Percentiles rank a stretch among this genome's conserved stretches.
phyloP scores from a whole-genome alignment of 257 asterid genomes.

The Perilla frutescens region DNA sequence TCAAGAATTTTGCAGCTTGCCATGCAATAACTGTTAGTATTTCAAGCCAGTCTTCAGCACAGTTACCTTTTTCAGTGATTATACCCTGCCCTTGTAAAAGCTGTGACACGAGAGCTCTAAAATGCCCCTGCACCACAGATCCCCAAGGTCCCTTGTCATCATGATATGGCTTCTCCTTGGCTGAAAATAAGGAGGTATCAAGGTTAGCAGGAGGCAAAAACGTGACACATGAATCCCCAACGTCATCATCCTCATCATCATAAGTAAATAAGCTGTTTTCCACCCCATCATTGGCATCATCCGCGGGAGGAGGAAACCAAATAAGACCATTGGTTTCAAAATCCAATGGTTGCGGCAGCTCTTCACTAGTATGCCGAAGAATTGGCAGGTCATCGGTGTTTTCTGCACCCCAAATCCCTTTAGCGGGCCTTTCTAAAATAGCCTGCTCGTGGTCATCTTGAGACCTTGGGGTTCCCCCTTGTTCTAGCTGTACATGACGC shows the following conservation, averaged over 20 bases:
- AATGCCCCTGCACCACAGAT: constrained; percentile 78
- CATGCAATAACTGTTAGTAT: constrained; percentile 69
- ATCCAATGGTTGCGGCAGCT: constrained; percentile 55
- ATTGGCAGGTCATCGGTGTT: constrained; percentile 45
- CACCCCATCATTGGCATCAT: constrained; percentile 54
- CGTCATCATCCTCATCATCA: constrained; percentile 84
- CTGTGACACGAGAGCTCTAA: constrained; percentile 89
- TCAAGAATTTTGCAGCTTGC: constrained; percentile 91
- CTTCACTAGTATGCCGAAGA: constrained; percentile 48
- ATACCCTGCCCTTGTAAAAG: constrained; percentile 77
- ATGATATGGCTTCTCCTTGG: constrained; percentile 53
- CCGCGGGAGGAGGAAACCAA: constrained; percentile 94
- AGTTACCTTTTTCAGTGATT: constrained; percentile 45
- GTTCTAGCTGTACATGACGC: constrained; percentile 67
- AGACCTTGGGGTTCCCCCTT: constrained; percentile 53
- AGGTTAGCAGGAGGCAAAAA: constrained; percentile 49
- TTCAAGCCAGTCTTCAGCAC: constrained; percentile 73
- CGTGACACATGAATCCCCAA: constrained; percentile 53
- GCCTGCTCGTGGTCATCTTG: constrained; percentile 58
- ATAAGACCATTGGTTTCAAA: constrained; percentile 74
- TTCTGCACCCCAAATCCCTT: constrained; percentile 50
- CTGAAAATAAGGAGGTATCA: constrained; percentile 41
- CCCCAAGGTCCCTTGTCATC: constrained; percentile 60
- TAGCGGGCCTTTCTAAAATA: constrained; percentile 61
- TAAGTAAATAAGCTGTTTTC: constrained; percentile 67